Percentiles rank a stretch among this genome's conserved stretches.
phyloP scores from a whole-genome alignment of 2,329 filamentous ascomycete genomes.

The Seiridium unicorne region DNA sequence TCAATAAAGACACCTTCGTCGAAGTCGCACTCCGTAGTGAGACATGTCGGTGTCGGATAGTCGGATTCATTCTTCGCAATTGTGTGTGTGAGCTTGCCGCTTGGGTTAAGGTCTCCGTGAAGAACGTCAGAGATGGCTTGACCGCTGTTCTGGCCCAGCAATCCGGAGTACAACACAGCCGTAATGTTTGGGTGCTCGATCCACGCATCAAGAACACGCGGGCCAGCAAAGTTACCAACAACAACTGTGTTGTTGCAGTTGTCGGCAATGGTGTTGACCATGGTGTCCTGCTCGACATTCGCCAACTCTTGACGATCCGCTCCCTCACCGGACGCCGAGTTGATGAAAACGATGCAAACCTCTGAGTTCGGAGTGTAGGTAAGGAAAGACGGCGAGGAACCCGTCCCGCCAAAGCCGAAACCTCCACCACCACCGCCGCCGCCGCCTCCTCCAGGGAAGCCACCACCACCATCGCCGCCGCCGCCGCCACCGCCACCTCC shows the following conservation, averaged over 20 bases:
- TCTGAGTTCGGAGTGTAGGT: conserved; percentile 4
- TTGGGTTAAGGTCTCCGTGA: conserved; percentile 59
- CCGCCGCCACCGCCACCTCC: background rate
- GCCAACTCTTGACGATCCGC: background rate
- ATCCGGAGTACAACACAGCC: conserved; percentile 53
- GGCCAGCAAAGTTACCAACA: conserved; percentile 41
- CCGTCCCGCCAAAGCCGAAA: background rate
- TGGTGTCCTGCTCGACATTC: conserved; percentile 49
- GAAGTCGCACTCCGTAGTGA: conserved; percentile 37
- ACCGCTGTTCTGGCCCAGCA: conserved; percentile 61
- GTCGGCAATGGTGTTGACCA: conserved; percentile 38
- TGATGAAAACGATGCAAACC: conserved; percentile 6
- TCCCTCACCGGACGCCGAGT: conserved; percentile 5
- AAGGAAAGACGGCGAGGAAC: background rate
- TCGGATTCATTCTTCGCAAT: background rate
- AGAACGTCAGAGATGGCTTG: conserved; percentile 60
- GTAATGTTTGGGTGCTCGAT: conserved; percentile 59
- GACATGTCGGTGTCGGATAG: conserved; percentile 32
- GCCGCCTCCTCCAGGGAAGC: background rate
- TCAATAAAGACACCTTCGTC: conserved; percentile 30
- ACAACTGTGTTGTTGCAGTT: conserved; percentile 32
- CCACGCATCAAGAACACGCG: conserved; percentile 58
- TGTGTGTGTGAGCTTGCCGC: conserved; percentile 30
- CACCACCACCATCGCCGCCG: background rate
- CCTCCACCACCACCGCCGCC: background rate